Percentiles rank a stretch among this genome's conserved stretches.
Conservation (phyloP, 225 moss, liverwort and hornwort genomes). For the Anthoceros angustus region DNA sequence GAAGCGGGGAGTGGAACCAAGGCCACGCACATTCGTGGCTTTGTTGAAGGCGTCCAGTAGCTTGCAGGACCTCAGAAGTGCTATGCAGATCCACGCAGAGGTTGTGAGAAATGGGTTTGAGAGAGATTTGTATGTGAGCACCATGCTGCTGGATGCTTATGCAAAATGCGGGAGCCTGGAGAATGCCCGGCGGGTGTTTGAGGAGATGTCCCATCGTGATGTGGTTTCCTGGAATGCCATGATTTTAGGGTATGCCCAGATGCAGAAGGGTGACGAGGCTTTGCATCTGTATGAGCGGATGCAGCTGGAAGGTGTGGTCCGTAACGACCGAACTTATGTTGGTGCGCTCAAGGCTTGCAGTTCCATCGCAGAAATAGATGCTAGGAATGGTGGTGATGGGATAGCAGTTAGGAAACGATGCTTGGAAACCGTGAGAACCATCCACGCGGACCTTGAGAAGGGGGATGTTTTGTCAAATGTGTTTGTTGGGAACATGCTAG, state of each 20-base stretch:
- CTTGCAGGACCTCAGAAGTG: background rate
- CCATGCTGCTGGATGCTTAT: background rate
- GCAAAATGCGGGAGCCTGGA: constrained; percentile 1
- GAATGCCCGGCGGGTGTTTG: constrained; percentile 1
- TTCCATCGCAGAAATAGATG: background rate
- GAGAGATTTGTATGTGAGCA: background rate
- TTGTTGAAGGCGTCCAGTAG: background rate
- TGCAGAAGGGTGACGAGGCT: background rate
- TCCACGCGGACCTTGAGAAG: background rate
- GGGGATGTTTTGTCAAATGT: background rate
- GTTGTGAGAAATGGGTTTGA: background rate
- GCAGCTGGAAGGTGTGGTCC: constrained; percentile 1
- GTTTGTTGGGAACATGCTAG: background rate
- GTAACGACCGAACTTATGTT: background rate
- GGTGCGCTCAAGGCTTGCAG: constrained; percentile 3
- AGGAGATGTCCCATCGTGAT: background rate
- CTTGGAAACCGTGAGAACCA: background rate
- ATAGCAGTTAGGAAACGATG: background rate
- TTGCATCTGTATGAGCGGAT: background rate
- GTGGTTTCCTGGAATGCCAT: constrained; percentile 4
- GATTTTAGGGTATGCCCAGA: background rate
- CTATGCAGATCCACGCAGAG: background rate
- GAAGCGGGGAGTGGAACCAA: background rate
- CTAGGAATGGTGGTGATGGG: background rate
- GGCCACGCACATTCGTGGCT: background rate